Percentiles rank a stretch among this genome's conserved stretches.
phyloP scores from a whole-genome alignment of 164 flowering plant genomes.

The Piper longum region DNA sequence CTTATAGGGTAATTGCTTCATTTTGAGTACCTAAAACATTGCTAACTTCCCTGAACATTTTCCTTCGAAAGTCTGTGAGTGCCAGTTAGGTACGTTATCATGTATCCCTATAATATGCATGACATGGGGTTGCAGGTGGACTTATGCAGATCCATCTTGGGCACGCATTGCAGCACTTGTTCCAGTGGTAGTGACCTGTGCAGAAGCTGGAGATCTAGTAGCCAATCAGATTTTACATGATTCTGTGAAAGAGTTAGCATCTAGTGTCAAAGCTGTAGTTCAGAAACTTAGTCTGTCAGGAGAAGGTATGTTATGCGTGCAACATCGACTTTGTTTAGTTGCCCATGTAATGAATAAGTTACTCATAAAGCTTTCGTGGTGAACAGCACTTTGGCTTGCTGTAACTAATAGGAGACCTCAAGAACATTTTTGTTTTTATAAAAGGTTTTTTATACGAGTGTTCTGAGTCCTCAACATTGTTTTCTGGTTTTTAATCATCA shows the following conservation, averaged over 20 bases:
- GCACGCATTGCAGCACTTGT: constrained; percentile 96
- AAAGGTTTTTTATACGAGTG: not conserved
- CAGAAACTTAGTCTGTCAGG: constrained; percentile 68
- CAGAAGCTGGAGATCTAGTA: constrained; percentile 80
- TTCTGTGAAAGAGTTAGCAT: constrained; percentile 71
- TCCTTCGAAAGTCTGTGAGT: not conserved
- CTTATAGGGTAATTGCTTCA: constrained; percentile 56
- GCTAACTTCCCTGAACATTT: not conserved
- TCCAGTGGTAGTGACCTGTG: constrained; percentile 80
- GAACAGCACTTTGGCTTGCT: not conserved
- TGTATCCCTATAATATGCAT: too few species aligned
- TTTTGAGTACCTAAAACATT: not conserved
- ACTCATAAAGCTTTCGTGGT: too few species aligned
- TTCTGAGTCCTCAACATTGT: not conserved
- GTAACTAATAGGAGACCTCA: not conserved
- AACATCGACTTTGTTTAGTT: too few species aligned
- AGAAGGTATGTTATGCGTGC: constrained; percentile 32
- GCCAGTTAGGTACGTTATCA: too few species aligned
- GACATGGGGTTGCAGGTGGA: constrained; percentile 47
- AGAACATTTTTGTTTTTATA: not conserved
- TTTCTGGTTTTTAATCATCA: not conserved
- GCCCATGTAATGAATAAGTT: too few species aligned
- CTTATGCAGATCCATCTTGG: constrained; percentile 97
- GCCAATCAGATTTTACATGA: constrained; percentile 50
- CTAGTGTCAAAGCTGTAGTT: constrained; percentile 83